These are phyloP conservation scores for Citrus unshiu DNA, from an alignment of 345 rosid genomes.

Conservation along the genomic window DNA sequence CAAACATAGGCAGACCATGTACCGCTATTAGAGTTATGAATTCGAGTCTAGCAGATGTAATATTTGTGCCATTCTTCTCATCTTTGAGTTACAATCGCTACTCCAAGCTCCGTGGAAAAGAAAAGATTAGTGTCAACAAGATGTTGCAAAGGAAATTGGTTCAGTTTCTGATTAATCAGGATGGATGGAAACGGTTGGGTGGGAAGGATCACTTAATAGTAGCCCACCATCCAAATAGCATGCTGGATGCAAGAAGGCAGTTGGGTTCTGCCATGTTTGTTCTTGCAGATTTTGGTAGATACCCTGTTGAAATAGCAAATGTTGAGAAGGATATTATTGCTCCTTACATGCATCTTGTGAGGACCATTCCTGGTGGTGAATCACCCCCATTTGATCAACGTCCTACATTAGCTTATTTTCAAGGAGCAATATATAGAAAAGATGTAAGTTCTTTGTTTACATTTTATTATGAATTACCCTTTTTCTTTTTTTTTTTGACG, in stretches of 20 bases:
- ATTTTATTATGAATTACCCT: neutral
- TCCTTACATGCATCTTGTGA: slow-evolving; percentile 82
- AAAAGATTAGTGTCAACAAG: slow-evolving; percentile 47
- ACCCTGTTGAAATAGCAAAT: slow-evolving; percentile 65
- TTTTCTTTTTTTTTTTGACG: neutral
- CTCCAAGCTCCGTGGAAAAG: slow-evolving; percentile 58
- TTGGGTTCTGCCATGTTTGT: slow-evolving; percentile 84
- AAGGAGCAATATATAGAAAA: slow-evolving; percentile 91
- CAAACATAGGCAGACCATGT: slow-evolving; percentile 45
- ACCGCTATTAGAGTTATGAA: slow-evolving; percentile 54
- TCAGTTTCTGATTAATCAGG: slow-evolving; percentile 39
- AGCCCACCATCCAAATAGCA: slow-evolving; percentile 91
- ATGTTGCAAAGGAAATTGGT: slow-evolving; percentile 64
- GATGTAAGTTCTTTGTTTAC: slow-evolving; percentile 54
- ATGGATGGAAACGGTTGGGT: slow-evolving; percentile 57
- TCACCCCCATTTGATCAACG: slow-evolving; percentile 68
- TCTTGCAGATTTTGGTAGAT: slow-evolving; percentile 95
- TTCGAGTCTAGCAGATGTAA: slow-evolving; percentile 60
- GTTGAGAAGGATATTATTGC: slow-evolving; percentile 74
- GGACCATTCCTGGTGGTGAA: slow-evolving; percentile 38
- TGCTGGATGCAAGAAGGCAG: slow-evolving; percentile 51
- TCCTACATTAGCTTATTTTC: slow-evolving; percentile 66
- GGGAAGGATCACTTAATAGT: slow-evolving; percentile 64
- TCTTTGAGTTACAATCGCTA: slow-evolving; percentile 76
- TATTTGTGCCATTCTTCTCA: slow-evolving; percentile 86